These are phyloP conservation scores for Solidago caesia DNA, from an alignment of 129 eudicot genomes.

Conservation along the genomic window DNA sequence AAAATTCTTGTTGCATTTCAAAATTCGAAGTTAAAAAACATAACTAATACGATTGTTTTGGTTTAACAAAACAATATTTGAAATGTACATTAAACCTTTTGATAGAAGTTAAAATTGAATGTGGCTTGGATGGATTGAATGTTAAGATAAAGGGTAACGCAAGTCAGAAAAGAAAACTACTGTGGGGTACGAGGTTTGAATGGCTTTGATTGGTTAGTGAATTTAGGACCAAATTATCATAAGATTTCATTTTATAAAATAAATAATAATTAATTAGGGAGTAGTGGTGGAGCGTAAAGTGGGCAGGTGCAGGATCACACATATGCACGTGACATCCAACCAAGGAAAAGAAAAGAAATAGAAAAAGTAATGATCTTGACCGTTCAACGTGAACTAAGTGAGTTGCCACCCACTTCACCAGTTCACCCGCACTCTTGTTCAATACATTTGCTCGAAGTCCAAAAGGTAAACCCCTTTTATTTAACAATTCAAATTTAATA, in stretches of 20 bases:
- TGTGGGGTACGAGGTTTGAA: slow-evolving; percentile 35
- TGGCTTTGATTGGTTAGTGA: slow-evolving; percentile 19
- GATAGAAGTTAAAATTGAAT: too few relatives aligned
- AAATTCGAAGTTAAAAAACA: too few relatives aligned
- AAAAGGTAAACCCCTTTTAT: neutral
- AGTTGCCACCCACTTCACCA: slow-evolving; percentile 27
- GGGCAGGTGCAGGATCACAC: slow-evolving; percentile 27
- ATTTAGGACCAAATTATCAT: neutral
- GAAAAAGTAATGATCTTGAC: slow-evolving; percentile 19
- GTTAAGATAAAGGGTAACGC: slow-evolving; percentile 12
- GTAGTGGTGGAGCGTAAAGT: slow-evolving; percentile 22
- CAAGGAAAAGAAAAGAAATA: neutral
- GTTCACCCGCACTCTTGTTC: slow-evolving; percentile 8
- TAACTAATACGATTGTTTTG: too few relatives aligned
- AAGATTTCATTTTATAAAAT: too few relatives aligned
- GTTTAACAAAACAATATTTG: too few relatives aligned
- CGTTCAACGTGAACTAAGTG: slow-evolving; percentile 29
- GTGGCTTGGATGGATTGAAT: neutral
- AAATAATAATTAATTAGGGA: neutral
- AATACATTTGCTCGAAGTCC: neutral
- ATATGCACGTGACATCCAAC: slow-evolving; percentile 35
- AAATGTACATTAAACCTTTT: too few relatives aligned
- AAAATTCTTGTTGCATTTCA: too few relatives aligned
- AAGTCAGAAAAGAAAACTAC: neutral
- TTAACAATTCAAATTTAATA: neutral